A percentile compares a stretch with the other conserved stretches of the same genome.
Evolutionary conservation across 192 early-diverging fungal species (phyloP).

Genomic region (Obelidium mucronatum): DNA sequence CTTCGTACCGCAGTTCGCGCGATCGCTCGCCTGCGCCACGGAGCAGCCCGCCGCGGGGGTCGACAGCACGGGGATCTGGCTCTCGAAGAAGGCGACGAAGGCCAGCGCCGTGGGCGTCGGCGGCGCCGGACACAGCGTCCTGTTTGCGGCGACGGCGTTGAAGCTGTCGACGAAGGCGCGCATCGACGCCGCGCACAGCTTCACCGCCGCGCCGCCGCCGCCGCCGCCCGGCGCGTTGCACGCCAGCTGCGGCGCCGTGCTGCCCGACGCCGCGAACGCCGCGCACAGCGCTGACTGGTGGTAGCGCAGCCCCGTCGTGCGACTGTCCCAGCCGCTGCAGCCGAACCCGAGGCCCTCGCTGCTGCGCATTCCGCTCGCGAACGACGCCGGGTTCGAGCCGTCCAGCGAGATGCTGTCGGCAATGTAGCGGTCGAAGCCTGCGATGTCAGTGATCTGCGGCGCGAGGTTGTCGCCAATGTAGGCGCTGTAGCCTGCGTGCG

Average conservation of each 20-base stretch:
- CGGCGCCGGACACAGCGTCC: neutral
- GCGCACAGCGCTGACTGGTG: constrained; percentile 26
- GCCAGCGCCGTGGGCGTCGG: neutral
- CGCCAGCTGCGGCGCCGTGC: too few relatives aligned
- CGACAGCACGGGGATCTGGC: neutral
- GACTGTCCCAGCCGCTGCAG: constrained; percentile 4
- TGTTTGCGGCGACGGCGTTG: neutral
- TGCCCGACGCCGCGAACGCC: neutral
- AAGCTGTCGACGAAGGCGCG: neutral
- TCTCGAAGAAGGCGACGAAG: neutral
- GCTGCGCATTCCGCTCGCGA: neutral
- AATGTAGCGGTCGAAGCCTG: neutral
- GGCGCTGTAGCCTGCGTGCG: constrained; percentile 4
- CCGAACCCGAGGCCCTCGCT: neutral
- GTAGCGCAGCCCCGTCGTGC: constrained; percentile 18
- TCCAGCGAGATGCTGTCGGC: neutral
- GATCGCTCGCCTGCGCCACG: neutral
- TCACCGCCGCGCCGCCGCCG: neutral
- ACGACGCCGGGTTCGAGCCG: neutral
- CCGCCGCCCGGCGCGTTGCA: neutral
- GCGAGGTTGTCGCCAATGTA: constrained; percentile 5
- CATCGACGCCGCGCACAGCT: neutral
- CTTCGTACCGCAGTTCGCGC: constrained; percentile 13
- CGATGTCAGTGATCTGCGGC: neutral
- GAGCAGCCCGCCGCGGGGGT: neutral